phyloP scores from a whole-genome alignment of 352 stramenopile species.

The Lagenidium giganteum region DNA sequence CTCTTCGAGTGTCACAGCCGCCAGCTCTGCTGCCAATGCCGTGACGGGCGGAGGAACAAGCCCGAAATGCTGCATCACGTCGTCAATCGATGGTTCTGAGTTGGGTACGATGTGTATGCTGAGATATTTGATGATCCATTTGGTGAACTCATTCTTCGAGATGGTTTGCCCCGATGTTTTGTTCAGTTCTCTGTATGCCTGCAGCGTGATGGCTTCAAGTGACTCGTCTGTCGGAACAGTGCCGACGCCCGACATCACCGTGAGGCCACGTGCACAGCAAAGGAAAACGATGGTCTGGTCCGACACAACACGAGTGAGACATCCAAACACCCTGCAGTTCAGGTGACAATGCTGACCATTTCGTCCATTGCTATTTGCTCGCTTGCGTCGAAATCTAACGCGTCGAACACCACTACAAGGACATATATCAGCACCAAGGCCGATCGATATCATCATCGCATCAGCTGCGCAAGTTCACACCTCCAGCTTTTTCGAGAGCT shows the following conservation, averaged over 20 bases:
- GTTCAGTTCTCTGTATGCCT: conserved; percentile 54
- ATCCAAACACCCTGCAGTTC: neutral
- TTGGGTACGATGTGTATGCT: neutral
- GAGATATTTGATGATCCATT: conserved; percentile 34
- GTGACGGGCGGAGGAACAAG: conserved; percentile 1
- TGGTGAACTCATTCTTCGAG: conserved; percentile 53
- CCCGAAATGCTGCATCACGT: conserved; percentile 16
- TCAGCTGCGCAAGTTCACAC: conserved; percentile 13
- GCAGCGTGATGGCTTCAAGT: conserved; percentile 47
- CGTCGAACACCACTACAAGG: conserved; percentile 61
- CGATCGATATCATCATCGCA: neutral
- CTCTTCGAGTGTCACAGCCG: no score
- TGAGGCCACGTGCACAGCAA: conserved; percentile 44
- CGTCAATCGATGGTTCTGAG: conserved; percentile 8
- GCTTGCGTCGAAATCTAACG: conserved; percentile 66
- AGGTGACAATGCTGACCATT: conserved; percentile 46
- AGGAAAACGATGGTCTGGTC: conserved; percentile 64
- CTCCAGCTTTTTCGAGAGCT: conserved; percentile 45
- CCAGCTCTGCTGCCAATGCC: conserved; percentile 8
- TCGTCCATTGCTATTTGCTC: conserved; percentile 77
- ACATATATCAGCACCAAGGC: neutral
- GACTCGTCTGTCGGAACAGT: conserved; percentile 44
- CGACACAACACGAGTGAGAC: neutral
- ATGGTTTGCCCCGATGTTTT: conserved; percentile 51
- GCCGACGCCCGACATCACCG: conserved; percentile 39